These are phyloP conservation scores for Symbiodinium pilosum DNA, from an alignment of 73 alveolate genomes.

Conservation along the genomic window DNA sequence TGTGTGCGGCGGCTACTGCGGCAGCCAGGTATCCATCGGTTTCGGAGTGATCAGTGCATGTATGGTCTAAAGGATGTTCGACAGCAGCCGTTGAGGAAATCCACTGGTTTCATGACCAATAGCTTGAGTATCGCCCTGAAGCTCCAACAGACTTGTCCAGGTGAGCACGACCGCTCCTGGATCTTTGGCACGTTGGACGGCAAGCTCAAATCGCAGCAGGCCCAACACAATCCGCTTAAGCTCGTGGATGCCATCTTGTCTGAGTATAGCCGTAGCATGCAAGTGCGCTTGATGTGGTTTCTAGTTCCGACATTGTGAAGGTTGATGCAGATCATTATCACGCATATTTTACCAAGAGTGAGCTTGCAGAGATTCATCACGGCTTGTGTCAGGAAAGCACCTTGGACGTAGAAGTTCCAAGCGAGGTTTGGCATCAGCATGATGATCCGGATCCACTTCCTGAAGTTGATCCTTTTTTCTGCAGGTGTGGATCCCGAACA, in stretches of 20 bases:
- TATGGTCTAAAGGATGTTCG: neutral
- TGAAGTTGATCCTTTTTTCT: no score
- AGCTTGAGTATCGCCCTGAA: neutral
- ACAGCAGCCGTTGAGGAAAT: neutral
- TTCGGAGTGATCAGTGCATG: neutral
- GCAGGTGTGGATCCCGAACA: no score
- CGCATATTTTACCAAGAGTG: neutral
- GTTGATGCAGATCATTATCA: neutral
- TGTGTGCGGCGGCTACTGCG: neutral
- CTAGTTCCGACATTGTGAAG: neutral
- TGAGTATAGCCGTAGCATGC: neutral
- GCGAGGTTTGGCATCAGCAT: no score
- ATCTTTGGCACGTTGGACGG: neutral
- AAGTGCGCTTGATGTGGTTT: no score
- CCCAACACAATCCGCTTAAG: no score
- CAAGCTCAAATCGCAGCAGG: neutral
- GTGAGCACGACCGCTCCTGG: neutral
- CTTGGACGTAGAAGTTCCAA: no score
- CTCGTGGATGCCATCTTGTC: neutral
- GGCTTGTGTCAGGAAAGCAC: no score
- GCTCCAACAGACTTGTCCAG: neutral
- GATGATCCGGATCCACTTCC: no score
- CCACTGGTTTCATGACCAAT: slow-evolving; percentile 14
- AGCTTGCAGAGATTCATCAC: neutral
- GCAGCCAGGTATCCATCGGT: neutral